Conservation (phyloP, 2,329 filamentous ascomycete species). For the Diplodia seriata region DNA sequence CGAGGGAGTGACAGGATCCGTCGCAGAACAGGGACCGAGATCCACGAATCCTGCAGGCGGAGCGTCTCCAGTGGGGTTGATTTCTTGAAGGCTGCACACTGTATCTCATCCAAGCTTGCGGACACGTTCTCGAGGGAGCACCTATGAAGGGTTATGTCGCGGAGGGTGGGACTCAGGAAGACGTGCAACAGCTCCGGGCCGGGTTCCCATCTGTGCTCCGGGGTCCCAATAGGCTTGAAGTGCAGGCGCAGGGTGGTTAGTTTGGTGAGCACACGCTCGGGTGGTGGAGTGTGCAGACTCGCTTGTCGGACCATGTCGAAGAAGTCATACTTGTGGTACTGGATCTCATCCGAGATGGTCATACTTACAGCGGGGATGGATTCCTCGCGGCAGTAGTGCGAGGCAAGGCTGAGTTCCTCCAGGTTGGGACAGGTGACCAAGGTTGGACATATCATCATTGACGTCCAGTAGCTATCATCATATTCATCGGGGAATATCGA, state of each 20-base stretch:
- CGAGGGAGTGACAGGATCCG: background rate
- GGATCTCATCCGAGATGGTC: background rate
- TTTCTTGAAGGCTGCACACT: background rate
- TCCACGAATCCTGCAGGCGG: background rate
- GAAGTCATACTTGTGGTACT: background rate
- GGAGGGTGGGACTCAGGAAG: constrained; percentile 14
- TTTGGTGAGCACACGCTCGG: background rate
- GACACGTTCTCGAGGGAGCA: background rate
- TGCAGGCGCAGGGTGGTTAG: background rate
- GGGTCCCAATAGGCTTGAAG: background rate
- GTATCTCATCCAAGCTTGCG: background rate
- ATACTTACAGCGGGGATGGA: background rate
- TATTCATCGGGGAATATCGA: background rate
- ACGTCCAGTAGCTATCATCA: background rate
- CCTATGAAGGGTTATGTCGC: background rate
- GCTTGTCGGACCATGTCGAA: background rate
- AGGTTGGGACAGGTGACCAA: background rate
- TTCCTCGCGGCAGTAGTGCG: background rate
- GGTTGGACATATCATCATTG: background rate
- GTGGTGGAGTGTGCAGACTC: background rate
- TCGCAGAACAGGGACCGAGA: background rate
- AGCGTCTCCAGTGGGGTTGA: constrained; percentile 4
- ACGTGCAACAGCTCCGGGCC: background rate
- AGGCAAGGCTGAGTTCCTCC: background rate
- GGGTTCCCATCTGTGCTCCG: background rate